Base-by-base conservation (phyloP, 2,329 filamentous ascomycete genomes). In the Trichoderma sp. region DNA sequence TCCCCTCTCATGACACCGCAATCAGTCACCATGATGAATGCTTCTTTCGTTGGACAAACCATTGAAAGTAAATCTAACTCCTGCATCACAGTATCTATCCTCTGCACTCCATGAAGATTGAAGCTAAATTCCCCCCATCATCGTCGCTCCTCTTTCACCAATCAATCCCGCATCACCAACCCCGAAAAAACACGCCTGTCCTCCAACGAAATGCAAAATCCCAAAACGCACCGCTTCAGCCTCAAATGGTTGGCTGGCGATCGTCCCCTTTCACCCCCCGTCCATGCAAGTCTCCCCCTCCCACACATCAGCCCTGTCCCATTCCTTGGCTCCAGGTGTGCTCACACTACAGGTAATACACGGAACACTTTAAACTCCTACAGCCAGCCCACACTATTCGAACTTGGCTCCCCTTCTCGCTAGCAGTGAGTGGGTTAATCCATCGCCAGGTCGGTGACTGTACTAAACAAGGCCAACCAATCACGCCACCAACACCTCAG, bases 171-270 rank as follows among this genome's bases (percentile, higher is more conserved):
- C 51, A 3, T 28, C 51, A 14, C 51, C 64, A 43, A 67, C 15
- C 9, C 32, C n/a, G 9, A 18, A 51, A 36, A 18, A 47, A 51
- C n/a, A 15, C 28, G 24, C 7, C 62, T 51, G 43, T 51, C 4
- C 43, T 21, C 43, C 43, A 21, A 21, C 43, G 43, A 51, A 51
- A 51, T 51, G 43, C 43, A 3, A 64, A 3, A 43, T 62, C 60
- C 60, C 32, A 32, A 53, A 65, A 26, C 28, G 28, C 43, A 14
- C 14, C 30, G 12, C 62, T 56, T 3, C n/a, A n/a, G 14, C 47
- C 47, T 47, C 18, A 51, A 69, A 34, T 69, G 65, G 65, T 69
- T 69, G 65, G 65, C 56, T 60, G 56, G 36, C 56, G 28, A 69
- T 69, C 63, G 28, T 63, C 36, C 63, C 28, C 21, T 6, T 18